phyloP scores from a whole-genome alignment of 306 rosid species.

The Dalbergia cochinchinensis region DNA sequence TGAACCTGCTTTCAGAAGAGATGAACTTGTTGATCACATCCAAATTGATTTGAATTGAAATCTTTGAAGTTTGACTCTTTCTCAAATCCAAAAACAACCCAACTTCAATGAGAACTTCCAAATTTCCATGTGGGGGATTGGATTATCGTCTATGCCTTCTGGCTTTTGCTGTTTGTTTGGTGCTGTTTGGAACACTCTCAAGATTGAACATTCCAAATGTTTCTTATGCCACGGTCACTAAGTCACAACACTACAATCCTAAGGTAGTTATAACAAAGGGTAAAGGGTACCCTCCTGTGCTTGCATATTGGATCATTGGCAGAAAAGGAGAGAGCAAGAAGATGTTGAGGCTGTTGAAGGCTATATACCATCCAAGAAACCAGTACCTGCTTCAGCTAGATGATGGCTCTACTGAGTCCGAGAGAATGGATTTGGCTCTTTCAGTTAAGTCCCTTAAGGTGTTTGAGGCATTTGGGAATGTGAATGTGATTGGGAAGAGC shows the following conservation, averaged over 20 bases:
- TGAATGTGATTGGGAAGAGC: conserved; percentile 70
- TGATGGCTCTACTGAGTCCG: conserved; percentile 57
- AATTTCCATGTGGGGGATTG: conserved; percentile 54
- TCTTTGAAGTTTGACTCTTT: conserved; percentile 22
- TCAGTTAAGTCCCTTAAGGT: conserved; percentile 54
- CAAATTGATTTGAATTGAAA: not conserved
- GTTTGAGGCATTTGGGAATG: conserved; percentile 65
- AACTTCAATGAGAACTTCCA: conserved; percentile 60
- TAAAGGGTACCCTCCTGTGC: conserved; percentile 63
- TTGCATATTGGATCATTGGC: conserved; percentile 78
- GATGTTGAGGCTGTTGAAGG: conserved; percentile 68
- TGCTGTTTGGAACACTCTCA: conserved; percentile 57
- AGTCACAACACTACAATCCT: conserved; percentile 35
- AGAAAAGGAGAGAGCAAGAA: conserved; percentile 58
- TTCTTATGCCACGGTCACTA: conserved; percentile 40
- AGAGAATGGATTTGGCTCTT: conserved; percentile 59
- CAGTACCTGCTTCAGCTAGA: conserved; percentile 78
- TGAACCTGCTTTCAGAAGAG: conserved; percentile 33
- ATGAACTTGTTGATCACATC: conserved; percentile 18
- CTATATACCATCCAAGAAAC: conserved; percentile 79
- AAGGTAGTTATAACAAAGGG: conserved; percentile 52
- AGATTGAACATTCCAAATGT: conserved; percentile 49
- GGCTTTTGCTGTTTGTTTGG: conserved; percentile 42
- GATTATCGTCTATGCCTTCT: conserved; percentile 54
- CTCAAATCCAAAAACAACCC: not conserved